Evolutionary conservation across 148 eudicot genomes (phyloP).

Genomic region (Chenopodium quinoa): DNA sequence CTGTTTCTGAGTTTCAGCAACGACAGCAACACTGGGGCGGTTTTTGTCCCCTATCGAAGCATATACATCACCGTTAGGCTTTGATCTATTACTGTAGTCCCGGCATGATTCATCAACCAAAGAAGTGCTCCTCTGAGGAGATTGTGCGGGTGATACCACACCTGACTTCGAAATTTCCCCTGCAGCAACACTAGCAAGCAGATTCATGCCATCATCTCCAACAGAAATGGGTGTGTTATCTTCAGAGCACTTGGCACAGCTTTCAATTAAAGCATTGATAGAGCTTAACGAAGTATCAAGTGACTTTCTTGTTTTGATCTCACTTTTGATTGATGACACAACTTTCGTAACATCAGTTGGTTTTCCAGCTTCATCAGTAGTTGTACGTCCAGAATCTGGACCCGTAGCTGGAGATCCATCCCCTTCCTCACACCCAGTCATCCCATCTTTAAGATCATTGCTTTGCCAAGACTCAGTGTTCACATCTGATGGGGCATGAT

Average conservation of each 20-base stretch:
- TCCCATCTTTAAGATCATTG: slow-evolving; percentile 24
- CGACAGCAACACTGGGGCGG: no score
- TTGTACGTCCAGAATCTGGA: slow-evolving; percentile 28
- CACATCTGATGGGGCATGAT: no score
- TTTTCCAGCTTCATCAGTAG: slow-evolving; percentile 30
- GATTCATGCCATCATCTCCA: slow-evolving; percentile 90
- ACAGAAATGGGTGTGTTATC: slow-evolving; percentile 41
- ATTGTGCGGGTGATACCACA: slow-evolving; percentile 41
- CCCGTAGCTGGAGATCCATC: slow-evolving; percentile 21
- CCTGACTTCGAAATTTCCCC: slow-evolving; percentile 64
- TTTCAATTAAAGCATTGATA: slow-evolving; percentile 83
- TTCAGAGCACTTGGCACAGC: slow-evolving; percentile 82
- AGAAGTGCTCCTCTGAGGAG: slow-evolving; percentile 43
- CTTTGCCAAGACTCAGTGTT: slow-evolving; percentile 21
- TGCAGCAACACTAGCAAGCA: slow-evolving; percentile 96
- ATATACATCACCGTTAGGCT: no score
- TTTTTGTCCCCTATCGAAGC: no score
- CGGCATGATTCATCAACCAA: slow-evolving; percentile 15
- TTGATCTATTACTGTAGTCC: no score
- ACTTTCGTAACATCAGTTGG: slow-evolving; percentile 30
- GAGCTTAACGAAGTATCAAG: slow-evolving; percentile 64
- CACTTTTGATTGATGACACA: slow-evolving; percentile 28
- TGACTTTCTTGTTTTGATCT: slow-evolving; percentile 37
- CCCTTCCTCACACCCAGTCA: slow-evolving; percentile 34
- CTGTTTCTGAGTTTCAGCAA: no score